phyloP scores from a whole-genome alignment of 192 early-diverging fungal genomes.

The Kappamyces sp. region DNA sequence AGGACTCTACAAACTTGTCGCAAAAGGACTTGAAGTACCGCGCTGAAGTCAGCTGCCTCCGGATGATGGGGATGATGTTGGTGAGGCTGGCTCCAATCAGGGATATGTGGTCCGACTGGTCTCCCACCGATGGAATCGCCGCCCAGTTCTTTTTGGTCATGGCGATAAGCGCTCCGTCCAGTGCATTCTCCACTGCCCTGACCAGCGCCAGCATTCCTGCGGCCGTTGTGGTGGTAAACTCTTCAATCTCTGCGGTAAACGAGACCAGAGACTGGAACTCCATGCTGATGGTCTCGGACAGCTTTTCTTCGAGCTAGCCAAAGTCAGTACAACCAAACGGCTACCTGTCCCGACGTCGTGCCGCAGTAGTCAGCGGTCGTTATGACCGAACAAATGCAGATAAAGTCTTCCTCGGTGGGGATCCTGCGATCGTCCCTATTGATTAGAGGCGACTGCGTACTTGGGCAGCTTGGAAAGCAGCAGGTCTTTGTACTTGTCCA shows the following conservation, averaged over 20 bases:
- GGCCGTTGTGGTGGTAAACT: conserved; percentile 32
- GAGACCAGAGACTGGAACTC: conserved; percentile 62
- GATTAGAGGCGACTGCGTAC: conserved; percentile 19
- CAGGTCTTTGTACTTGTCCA: conserved; percentile 73
- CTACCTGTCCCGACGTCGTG: conserved; percentile 69
- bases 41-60: conserved; percentile 55
- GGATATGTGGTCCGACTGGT: conserved; percentile 85
- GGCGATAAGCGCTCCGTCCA: conserved; percentile 61
- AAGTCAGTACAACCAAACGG: conserved; percentile 6
- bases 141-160: conserved; percentile 81
- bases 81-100: conserved; percentile 55
- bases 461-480: conserved; percentile 67
- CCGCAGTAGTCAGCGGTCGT: conserved; percentile 96
- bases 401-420: conserved; percentile 61
- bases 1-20: conserved; percentile 86
- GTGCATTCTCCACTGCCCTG: conserved; percentile 53
- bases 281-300: conserved; percentile 74
- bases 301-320: conserved; percentile 77
- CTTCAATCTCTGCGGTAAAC: conserved; percentile 68
- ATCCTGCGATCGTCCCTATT: conserved; percentile 56
- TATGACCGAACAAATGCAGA: conserved; percentile 68
- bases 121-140: conserved; percentile 78
- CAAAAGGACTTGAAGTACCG: conserved; percentile 83
- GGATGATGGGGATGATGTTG: conserved; percentile 48
- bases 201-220: conserved; percentile 66